Evolutionary conservation across 2,329 filamentous ascomycete species (phyloP).

Genomic region (Spiromastix sp.): DNA sequence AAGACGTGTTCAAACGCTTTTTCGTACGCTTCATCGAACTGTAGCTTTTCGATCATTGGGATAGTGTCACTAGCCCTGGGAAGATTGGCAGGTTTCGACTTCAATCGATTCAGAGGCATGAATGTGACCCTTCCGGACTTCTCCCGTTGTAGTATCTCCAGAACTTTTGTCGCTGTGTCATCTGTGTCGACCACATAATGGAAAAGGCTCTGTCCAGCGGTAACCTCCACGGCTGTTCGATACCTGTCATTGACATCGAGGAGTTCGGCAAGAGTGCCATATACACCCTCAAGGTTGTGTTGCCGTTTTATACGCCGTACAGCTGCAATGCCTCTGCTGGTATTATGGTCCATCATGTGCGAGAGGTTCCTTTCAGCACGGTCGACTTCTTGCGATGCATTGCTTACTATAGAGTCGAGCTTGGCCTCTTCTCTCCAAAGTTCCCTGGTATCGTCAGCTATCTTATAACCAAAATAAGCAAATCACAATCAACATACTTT

Average conservation of each 20-base stretch:
- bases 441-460: conserved; percentile 28
- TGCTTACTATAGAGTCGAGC: conserved; percentile 64
- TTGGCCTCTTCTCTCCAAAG: conserved; percentile 85
- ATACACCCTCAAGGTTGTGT: conserved; percentile 71
- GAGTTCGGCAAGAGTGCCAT: conserved; percentile 89
- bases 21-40: conserved; percentile 66
- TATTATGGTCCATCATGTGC: conserved; percentile 81
- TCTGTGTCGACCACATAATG: conserved; percentile 94
- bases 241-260: conserved; percentile 77
- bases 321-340: conserved; percentile 74
- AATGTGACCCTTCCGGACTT: conserved; percentile 84
- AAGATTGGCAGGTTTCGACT: conserved; percentile 60
- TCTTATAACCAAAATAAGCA: neutral
- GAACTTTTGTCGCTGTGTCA: conserved; percentile 70
- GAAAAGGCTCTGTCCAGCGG: conserved; percentile 84
- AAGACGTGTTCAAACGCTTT: conserved; percentile 91
- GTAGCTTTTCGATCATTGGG: conserved; percentile 74
- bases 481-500: conserved; percentile 41
- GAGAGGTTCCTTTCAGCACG: conserved; percentile 67
- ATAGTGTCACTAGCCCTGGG: conserved; percentile 81
- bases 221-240: conserved; percentile 81
- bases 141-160: conserved; percentile 68
- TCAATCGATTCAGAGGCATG: conserved; percentile 79
- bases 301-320: conserved; percentile 75
- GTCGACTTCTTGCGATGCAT: conserved; percentile 65